Evolutionary conservation across 257 asterid genomes (phyloP), one percentile per base, ranked within the genome.

Genomic region (Paraleonurus japonicus): DNA sequence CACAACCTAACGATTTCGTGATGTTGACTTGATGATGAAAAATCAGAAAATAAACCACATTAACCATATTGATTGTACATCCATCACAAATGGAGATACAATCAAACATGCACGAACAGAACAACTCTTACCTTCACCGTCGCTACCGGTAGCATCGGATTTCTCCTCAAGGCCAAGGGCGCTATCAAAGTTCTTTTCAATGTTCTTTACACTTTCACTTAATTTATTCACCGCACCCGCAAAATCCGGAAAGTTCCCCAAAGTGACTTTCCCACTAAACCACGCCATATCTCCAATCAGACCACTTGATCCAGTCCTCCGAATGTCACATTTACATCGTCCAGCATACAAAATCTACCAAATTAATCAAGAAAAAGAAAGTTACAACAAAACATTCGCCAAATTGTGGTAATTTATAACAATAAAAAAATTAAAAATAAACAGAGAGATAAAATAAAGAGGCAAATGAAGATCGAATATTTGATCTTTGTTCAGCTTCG

Each of bases 131-230:
- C 99, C 87, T 84, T 92, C 99, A 72, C 77, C 78, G 30, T 63
- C 78, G 73, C 84, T 83, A 27, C 57, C 73, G 47, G 76, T 45
- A 35, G 76, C 76, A 63, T 85, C 90, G 12, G 96, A 75, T 72
- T 88, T 85, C 83, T 88, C 99, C 69, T 95, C 97, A 17, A 95
- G 87, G 59, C 99, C 99, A 43, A 95, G 92, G 11, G 99, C 99
- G n/a, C 61, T 86, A 43, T 95, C 99, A 78, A 95, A 95, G 84
- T 92, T 95, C 84, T 95, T 92, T 86, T 92, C 99, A 7, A 95
- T 95, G 74, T 85, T 92, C 75, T 95, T 95, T 61, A 92, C 99
- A 80, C 99, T 87, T 83, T 95, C 99, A 78, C 97, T 90, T 68
- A 95, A 84, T 77, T 95, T 95, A 80, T 88, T 95, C 75, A 95